Evolutionary conservation across 176 grass and related monocot genomes (phyloP).

Genomic region (Cenchrus americanus): DNA sequence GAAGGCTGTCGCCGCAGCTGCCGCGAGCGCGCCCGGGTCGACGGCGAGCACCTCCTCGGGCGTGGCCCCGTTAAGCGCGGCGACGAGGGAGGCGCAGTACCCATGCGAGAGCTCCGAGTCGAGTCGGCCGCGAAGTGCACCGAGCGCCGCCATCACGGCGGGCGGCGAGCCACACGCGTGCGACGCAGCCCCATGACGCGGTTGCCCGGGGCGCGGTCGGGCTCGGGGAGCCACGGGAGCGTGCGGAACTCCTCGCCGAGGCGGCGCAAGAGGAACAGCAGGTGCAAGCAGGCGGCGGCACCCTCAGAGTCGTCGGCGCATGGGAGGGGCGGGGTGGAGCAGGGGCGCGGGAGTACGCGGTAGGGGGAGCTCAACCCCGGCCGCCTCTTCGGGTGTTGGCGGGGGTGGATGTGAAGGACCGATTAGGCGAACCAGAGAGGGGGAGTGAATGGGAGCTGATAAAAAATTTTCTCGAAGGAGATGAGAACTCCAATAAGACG

Average conservation of each 20-base stretch:
- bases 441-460: too few relatives aligned
- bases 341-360: slow-evolving; percentile 32
- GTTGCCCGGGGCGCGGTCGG: slow-evolving; percentile 58
- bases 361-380: too few relatives aligned
- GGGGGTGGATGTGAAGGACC: too few relatives aligned
- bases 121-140: slow-evolving; percentile 85
- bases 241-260: slow-evolving; percentile 72
- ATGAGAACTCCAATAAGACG: too few relatives aligned
- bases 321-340: slow-evolving; percentile 28
- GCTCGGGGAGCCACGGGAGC: slow-evolving; percentile 51
- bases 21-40: too few relatives aligned
- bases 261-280: slow-evolving; percentile 44
- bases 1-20: too few relatives aligned
- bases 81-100: slow-evolving; percentile 78
- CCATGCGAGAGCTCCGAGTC: slow-evolving; percentile 92
- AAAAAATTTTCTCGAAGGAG: too few relatives aligned
- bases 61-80: slow-evolving; percentile 65
- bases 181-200: slow-evolving; percentile 94
- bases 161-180: slow-evolving; percentile 59
- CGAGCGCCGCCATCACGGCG: slow-evolving; percentile 40
- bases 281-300: background rate
- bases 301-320: slow-evolving; percentile 24
- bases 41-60: slow-evolving; percentile 79
- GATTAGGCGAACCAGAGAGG: too few relatives aligned
- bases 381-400: too few relatives aligned